phyloP scores from a whole-genome alignment of 495 filamentous ascomycete genomes.

The Antarctomyces pellizariae region DNA sequence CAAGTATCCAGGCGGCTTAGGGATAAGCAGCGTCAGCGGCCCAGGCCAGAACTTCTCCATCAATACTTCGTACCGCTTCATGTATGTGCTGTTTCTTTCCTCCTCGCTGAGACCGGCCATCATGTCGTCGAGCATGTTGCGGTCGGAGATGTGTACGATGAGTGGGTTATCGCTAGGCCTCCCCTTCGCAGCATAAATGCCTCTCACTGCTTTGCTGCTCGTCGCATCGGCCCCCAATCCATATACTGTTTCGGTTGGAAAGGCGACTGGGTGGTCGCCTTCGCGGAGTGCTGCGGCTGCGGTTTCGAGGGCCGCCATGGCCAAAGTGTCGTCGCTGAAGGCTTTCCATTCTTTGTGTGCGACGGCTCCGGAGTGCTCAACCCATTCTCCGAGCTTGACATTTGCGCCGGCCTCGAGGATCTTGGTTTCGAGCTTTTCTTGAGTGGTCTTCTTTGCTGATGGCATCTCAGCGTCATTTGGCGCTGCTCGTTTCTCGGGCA shows the following conservation, averaged over 20 bases:
- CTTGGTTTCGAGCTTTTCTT: too few relatives aligned
- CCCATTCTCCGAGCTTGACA: too few relatives aligned
- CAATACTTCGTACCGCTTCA: slow-evolving; percentile 37
- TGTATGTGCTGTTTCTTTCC: neutral
- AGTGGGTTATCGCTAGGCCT: slow-evolving; percentile 84
- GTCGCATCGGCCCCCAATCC: slow-evolving; percentile 90
- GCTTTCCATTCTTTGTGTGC: too few relatives aligned
- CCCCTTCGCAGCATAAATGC: slow-evolving; percentile 79
- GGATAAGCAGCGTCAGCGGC: slow-evolving; percentile 76
- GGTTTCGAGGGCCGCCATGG: slow-evolving; percentile 5
- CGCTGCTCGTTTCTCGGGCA: too few relatives aligned
- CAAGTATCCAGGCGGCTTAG: slow-evolving; percentile 45
- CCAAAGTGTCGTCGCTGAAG: too few relatives aligned
- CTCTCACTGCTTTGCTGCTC: slow-evolving; percentile 54
- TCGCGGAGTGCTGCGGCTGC: slow-evolving; percentile 8
- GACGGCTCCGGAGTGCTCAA: too few relatives aligned
- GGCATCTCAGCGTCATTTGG: too few relatives aligned
- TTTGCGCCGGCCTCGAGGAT: too few relatives aligned
- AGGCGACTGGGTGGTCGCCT: slow-evolving; percentile 44
- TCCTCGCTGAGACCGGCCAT: neutral
- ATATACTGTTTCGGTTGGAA: slow-evolving; percentile 97
- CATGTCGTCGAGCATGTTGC: slow-evolving; percentile 32
- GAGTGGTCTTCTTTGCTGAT: too few relatives aligned
- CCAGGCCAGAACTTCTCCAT: slow-evolving; percentile 85
- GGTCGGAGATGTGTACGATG: slow-evolving; percentile 74